Conservation (phyloP, 176 grass and related monocot genomes). For the Bonia amplexicaulis region DNA sequence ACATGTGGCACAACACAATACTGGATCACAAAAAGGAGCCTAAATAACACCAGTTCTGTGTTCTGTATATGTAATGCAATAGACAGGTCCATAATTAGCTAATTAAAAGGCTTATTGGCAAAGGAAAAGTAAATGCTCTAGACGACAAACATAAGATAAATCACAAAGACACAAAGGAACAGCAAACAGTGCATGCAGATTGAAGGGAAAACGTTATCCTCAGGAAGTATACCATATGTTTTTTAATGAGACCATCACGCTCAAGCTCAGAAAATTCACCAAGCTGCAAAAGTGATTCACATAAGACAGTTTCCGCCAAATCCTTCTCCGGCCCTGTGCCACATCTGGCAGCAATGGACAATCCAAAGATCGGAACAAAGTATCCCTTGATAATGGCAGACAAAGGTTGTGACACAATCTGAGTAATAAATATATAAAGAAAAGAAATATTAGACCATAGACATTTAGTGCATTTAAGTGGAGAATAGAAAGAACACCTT, state of each 20-base stretch:
- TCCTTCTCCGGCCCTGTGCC: constrained; percentile 67
- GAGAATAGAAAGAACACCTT: not conserved
- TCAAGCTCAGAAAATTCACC: constrained; percentile 79
- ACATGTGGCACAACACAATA: not conserved
- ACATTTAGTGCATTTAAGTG: not conserved
- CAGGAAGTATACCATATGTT: constrained; percentile 66
- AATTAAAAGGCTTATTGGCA: not conserved
- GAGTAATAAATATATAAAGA: constrained; percentile 29
- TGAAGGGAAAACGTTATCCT: constrained; percentile 11
- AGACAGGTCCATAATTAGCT: not conserved
- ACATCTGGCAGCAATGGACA: constrained; percentile 65
- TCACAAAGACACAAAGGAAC: constrained; percentile 4
- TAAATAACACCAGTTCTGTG: not conserved
- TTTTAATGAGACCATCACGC: constrained; percentile 92
- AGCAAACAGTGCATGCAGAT: constrained; percentile 10
- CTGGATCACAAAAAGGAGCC: not conserved
- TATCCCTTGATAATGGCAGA: constrained; percentile 68
- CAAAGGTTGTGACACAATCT: constrained; percentile 68
- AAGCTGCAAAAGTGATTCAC: constrained; percentile 74
- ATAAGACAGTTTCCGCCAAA: constrained; percentile 59
- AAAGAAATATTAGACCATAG: constrained; percentile 7
- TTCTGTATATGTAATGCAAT: not conserved
- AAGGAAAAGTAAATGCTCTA: not conserved
- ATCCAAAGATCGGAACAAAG: constrained; percentile 83
- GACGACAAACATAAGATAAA: constrained; percentile 1